Percentiles rank a stretch among this genome's conserved stretches.
Conservation (phyloP, 1,139 yeast species). For the Taphrina sp. region DNA sequence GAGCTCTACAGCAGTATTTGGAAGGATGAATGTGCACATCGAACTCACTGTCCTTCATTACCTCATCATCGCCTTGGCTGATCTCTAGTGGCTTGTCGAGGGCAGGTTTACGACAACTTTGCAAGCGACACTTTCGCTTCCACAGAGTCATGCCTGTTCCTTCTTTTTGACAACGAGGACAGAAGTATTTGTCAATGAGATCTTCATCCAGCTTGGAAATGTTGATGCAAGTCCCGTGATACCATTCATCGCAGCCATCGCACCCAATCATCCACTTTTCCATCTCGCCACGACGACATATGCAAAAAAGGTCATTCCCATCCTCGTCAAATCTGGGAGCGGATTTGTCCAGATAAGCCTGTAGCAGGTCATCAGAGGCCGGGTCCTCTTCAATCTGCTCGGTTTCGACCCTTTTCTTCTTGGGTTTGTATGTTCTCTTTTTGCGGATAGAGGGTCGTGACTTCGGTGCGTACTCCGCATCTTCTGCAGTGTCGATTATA, state of each 20-base stretch:
- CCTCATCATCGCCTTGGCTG: constrained; percentile 20
- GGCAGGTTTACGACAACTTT: constrained; percentile 61
- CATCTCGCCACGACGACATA: constrained; percentile 74
- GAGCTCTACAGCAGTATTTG: constrained; percentile 74
- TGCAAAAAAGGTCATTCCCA: constrained; percentile 66
- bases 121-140: constrained; percentile 73
- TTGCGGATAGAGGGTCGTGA: neutral
- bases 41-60: constrained; percentile 38
- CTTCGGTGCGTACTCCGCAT: constrained; percentile 26
- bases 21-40: neutral
- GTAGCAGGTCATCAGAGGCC: neutral
- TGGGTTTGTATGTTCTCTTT: constrained; percentile 21
- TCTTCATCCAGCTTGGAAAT: constrained; percentile 55
- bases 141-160: constrained; percentile 52
- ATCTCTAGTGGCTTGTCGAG: constrained; percentile 16
- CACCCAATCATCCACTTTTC: constrained; percentile 86
- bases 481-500: constrained; percentile 15
- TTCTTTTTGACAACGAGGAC: constrained; percentile 68
- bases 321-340: constrained; percentile 13
- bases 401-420: constrained; percentile 5
- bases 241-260: constrained; percentile 96
- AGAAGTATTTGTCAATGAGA: constrained; percentile 64
- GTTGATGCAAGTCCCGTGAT: constrained; percentile 75
- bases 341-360: constrained; percentile 12
- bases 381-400: constrained; percentile 14